Base-by-base conservation (phyloP, 306 rosid species). In the Pueraria montana region DNA sequence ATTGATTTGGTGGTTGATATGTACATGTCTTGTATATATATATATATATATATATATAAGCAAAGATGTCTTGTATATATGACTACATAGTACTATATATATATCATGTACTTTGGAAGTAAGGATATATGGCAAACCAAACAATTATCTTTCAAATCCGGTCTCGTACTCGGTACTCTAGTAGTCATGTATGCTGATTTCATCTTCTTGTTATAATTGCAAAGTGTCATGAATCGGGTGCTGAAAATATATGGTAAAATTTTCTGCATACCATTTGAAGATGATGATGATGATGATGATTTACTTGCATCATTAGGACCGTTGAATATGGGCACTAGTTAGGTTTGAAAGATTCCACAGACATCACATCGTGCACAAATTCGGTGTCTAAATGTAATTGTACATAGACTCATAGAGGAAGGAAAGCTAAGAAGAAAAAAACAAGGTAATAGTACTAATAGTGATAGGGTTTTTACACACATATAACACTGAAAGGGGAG, bases 321-420 rank as follows among this genome's bases (percentile, higher is more conserved):
- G 34, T 67, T n/a, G 74, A 85, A 85, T 68, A n/a, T 74, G 88
- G 77, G 64, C 67, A 56, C 26, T 38, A 36, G 69, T 13, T 70
- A 9, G 24, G 52, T 38, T 61, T 61, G 49, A 46, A 77, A 83
- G 21, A 63, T 72, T 26, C 32, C 36, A 84, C 36, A 84, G 7
- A 38, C 82, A 76, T 85, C 82, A 80, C 85, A 85, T 85, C 85
- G 32, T 69, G 82, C 82, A 85, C 79, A 76, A 85, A 85, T 85
- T 85, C 82, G 36, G 68, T 27, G 18, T 30, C 21, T 27, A 17
- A 63, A 13, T 13, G 68, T 63, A 63, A 30, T 63, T 13, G 20
- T 27, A 11, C 12, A 63, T 27, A 63, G 40, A 36, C 7, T 36
- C 11, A 6, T 3, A 5, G n/a, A 62, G 11, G 1, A 2, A 13